Conservation (phyloP, 495 filamentous ascomycete species). For the Chaetomium cochliodes region DNA sequence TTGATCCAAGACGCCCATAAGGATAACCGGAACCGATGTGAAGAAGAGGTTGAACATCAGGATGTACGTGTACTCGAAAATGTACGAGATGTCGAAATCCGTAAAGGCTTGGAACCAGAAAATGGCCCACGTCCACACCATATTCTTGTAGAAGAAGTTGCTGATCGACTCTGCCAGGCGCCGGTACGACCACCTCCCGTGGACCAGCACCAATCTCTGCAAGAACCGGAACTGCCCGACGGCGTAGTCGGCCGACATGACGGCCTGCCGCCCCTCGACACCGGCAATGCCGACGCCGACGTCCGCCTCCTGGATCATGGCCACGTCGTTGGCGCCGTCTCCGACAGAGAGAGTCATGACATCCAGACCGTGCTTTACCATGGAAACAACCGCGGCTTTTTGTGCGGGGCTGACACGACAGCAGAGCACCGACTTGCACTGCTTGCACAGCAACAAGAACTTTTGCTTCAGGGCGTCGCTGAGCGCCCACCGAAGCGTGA, state of each 20-base stretch:
- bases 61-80: slow-evolving; percentile 98
- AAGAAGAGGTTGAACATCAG: slow-evolving; percentile 95
- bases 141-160: slow-evolving; percentile 99
- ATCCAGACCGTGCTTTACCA: slow-evolving; percentile 89
- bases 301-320: slow-evolving; percentile 99
- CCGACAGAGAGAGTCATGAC: slow-evolving; percentile 97
- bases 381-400: slow-evolving; percentile 93
- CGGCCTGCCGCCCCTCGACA: slow-evolving; percentile 93
- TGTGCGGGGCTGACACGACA: slow-evolving; percentile 96
- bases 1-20: slow-evolving; percentile 97
- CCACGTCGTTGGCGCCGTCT: slow-evolving; percentile 98
- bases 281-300: slow-evolving; percentile 98
- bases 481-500: slow-evolving; percentile 86
- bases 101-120: slow-evolving; percentile 98
- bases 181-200: slow-evolving; percentile 95
- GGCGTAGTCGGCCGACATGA: slow-evolving; percentile 98
- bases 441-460: slow-evolving; percentile 94
- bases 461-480: slow-evolving; percentile 79
- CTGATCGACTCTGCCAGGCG: slow-evolving; percentile 89
- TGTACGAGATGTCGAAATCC: slow-evolving; percentile 92
- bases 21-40: slow-evolving; percentile 90
- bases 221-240: slow-evolving; percentile 98
- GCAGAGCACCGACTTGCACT: slow-evolving; percentile 94
- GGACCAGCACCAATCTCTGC: slow-evolving; percentile 86
- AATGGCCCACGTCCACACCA: slow-evolving; percentile 95